These are phyloP conservation scores for Acaromyces ingoldii DNA, from an alignment of 1,284 basidiomycete genomes.

Conservation along the genomic window DNA sequence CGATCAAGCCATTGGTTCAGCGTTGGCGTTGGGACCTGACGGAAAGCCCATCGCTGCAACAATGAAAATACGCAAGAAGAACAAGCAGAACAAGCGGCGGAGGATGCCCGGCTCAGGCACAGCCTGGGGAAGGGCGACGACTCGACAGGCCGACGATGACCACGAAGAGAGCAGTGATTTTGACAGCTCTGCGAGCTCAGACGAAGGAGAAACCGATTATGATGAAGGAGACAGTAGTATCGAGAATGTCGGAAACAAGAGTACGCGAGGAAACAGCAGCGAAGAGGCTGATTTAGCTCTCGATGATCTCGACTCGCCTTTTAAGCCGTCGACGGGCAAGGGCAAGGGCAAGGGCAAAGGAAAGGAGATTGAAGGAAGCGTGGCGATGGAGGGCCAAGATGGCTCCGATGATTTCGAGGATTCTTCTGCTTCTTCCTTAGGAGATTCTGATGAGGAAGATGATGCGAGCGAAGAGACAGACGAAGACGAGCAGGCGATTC, in stretches of 20 bases:
- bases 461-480: slow-evolving; percentile 35
- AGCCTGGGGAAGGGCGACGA: neutral
- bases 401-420: slow-evolving; percentile 13
- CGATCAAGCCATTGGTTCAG: slow-evolving; percentile 30
- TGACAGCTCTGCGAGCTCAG: slow-evolving; percentile 38
- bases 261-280: too few relatives aligned
- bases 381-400: slow-evolving; percentile 8
- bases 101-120: neutral
- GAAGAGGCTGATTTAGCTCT: too few relatives aligned
- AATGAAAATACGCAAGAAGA: slow-evolving; percentile 30
- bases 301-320: too few relatives aligned
- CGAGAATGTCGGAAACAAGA: too few relatives aligned
- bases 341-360: too few relatives aligned
- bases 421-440: neutral
- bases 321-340: too few relatives aligned
- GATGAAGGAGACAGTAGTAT: too few relatives aligned
- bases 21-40: slow-evolving; percentile 36
- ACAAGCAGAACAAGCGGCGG: slow-evolving; percentile 14
- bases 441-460: slow-evolving; percentile 1
- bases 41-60: slow-evolving; percentile 28
- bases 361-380: too few relatives aligned
- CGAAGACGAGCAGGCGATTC: slow-evolving; percentile 36
- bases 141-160: slow-evolving; percentile 1
- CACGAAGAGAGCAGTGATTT: slow-evolving; percentile 20
- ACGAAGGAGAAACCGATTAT: neutral